phyloP scores from a whole-genome alignment of 306 rosid genomes.

The Echinosophora koreensis region DNA sequence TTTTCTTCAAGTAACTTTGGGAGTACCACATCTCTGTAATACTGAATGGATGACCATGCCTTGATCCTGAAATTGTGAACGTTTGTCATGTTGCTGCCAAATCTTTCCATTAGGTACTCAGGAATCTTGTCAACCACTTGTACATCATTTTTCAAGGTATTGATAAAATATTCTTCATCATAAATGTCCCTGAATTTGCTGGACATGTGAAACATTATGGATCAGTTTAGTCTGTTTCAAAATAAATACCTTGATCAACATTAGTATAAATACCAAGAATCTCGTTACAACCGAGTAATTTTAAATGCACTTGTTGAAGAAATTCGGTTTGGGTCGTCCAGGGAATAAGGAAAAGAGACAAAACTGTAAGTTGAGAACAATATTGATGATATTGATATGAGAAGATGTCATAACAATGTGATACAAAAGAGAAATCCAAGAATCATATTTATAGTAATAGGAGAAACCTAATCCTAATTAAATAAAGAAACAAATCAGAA shows the following conservation, averaged over 20 bases:
- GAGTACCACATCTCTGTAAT: conserved; percentile 83
- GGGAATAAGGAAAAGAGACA: no score
- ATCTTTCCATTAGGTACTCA: conserved; percentile 89
- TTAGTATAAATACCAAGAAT: conserved; percentile 16
- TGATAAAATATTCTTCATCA: conserved; percentile 82
- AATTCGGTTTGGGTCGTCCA: no score
- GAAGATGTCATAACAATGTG: no score
- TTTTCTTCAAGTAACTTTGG: conserved; percentile 94
- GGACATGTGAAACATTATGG: conserved; percentile 52
- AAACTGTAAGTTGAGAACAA: no score
- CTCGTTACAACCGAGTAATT: conserved; percentile 21
- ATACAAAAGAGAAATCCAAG: no score
- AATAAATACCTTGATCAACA: conserved; percentile 29
- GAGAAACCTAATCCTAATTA: no score
- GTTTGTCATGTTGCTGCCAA: conserved; percentile 89
- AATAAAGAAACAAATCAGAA: no score
- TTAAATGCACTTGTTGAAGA: not conserved
- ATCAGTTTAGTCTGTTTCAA: conserved; percentile 47
- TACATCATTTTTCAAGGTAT: conserved; percentile 79
- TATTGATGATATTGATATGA: no score
- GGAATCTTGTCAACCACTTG: conserved; percentile 87
- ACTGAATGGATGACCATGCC: conserved; percentile 90
- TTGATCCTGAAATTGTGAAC: conserved; percentile 97
- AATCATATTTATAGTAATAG: no score
- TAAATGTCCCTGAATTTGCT: conserved; percentile 94